Evolutionary conservation across 2,329 filamentous ascomycete species (phyloP).

Genomic region (Cordyceps farinosa): DNA sequence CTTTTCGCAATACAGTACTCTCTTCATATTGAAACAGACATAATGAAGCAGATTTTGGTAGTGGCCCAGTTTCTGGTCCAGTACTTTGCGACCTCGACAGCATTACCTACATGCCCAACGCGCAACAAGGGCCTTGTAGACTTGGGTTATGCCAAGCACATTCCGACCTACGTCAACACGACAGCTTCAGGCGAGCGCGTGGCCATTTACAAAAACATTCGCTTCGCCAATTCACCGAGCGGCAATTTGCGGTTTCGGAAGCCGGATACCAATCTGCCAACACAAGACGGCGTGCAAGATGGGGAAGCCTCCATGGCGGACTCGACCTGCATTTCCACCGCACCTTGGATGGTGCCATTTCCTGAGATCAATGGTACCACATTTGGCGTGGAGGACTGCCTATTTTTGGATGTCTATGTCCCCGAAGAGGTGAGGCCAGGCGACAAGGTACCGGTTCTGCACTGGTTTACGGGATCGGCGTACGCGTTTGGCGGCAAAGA

Average conservation of each 20-base stretch:
- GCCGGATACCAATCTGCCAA: slow-evolving; percentile 20
- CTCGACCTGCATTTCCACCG: slow-evolving; percentile 21
- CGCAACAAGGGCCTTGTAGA: slow-evolving; percentile 15
- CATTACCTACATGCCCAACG: neutral
- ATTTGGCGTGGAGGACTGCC: slow-evolving; percentile 23
- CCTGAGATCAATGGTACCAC: slow-evolving; percentile 22
- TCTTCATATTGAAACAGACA: neutral
- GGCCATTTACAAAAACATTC: slow-evolving; percentile 27
- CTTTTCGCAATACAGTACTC: no score
- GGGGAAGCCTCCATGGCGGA: slow-evolving; percentile 10
- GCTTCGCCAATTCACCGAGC: slow-evolving; percentile 24
- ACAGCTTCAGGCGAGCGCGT: slow-evolving; percentile 22
- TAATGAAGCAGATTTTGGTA: neutral
- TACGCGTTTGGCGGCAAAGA: slow-evolving; percentile 25
- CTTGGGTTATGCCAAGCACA: slow-evolving; percentile 21
- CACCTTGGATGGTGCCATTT: slow-evolving; percentile 19
- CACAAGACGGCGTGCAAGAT: slow-evolving; percentile 20
- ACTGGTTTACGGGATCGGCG: slow-evolving; percentile 21
- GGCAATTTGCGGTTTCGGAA: slow-evolving; percentile 25
- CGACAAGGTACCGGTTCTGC: slow-evolving; percentile 23
- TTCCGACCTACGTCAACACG: slow-evolving; percentile 22
- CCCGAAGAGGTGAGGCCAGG: slow-evolving; percentile 21
- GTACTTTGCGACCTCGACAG: neutral
- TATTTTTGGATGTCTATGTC: slow-evolving; percentile 25
- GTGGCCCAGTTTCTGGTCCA: neutral